These are phyloP conservation scores for Zymoseptoria brevis DNA, from an alignment of 2,329 filamentous ascomycete genomes.

Conservation along the genomic window DNA sequence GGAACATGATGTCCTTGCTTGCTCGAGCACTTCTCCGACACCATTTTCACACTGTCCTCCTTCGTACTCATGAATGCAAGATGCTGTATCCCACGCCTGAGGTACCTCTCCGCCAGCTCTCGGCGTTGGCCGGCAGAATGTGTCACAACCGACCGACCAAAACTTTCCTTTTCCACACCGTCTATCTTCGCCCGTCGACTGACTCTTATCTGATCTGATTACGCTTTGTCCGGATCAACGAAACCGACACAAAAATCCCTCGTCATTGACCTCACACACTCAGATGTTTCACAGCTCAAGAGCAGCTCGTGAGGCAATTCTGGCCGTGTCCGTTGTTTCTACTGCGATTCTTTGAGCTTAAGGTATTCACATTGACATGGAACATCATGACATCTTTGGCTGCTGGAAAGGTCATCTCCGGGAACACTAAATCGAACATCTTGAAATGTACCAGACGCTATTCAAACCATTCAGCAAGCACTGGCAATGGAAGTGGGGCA, in stretches of 20 bases:
- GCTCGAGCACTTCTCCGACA: not conserved
- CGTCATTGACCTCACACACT: not conserved
- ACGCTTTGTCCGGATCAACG: not conserved
- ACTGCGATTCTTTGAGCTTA: not conserved
- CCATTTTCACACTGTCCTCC: not conserved
- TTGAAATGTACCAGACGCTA: slow-evolving; percentile 12
- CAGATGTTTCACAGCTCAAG: not conserved
- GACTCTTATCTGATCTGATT: not conserved
- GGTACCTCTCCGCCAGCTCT: not conserved
- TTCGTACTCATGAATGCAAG: not conserved
- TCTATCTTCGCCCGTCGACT: not conserved
- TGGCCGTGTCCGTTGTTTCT: not conserved
- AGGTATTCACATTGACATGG: slow-evolving; percentile 15
- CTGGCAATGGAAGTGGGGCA: slow-evolving; percentile 16
- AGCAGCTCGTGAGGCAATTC: not conserved
- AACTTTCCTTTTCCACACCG: not conserved
- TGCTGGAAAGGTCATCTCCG: slow-evolving; percentile 30
- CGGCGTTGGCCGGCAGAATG: not conserved
- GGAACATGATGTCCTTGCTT: not conserved
- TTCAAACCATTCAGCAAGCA: slow-evolving; percentile 3
- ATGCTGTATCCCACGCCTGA: not conserved
- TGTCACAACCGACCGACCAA: not conserved
- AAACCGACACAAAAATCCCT: not conserved
- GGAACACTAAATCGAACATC: slow-evolving; percentile 16
- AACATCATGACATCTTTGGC: slow-evolving; percentile 31